Percentiles rank a stretch among this genome's conserved stretches.
These are phyloP conservation scores for Fusarium sp. DNA, from an alignment of 2,329 filamentous ascomycete genomes.

Conservation along the genomic window DNA sequence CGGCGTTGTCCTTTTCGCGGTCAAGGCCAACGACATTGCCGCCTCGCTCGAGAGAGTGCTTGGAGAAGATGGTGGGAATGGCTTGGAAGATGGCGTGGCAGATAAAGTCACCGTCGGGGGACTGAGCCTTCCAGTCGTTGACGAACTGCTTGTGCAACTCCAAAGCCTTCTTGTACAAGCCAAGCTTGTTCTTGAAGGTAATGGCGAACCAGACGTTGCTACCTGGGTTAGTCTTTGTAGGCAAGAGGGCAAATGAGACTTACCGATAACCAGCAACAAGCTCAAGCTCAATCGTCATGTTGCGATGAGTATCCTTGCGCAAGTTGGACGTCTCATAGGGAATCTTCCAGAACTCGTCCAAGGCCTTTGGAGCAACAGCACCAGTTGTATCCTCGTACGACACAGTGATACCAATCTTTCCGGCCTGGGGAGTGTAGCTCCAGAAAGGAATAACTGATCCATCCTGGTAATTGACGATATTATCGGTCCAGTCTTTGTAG, in stretches of 20 bases:
- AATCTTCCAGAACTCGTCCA: slow-evolving; percentile 11
- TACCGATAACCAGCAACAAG: slow-evolving; percentile 12
- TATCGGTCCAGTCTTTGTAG: slow-evolving; percentile 24
- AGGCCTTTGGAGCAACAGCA: not conserved
- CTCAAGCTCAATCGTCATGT: slow-evolving; percentile 17
- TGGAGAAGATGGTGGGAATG: slow-evolving; percentile 8
- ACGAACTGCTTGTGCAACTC: slow-evolving; percentile 6
- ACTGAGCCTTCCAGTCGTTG: slow-evolving; percentile 3
- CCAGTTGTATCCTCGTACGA: slow-evolving; percentile 16
- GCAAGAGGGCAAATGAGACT: rapidly evolving
- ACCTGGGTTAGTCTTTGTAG: too few species aligned
- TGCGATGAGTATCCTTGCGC: slow-evolving; percentile 10
- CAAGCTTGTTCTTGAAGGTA: slow-evolving; percentile 7
- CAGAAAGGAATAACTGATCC: slow-evolving; percentile 13
- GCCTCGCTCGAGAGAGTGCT: slow-evolving; percentile 6
- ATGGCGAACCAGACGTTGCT: slow-evolving; percentile 22
- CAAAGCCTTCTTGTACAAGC: slow-evolving; percentile 7
- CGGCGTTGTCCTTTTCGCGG: slow-evolving; percentile 2
- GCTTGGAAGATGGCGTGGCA: slow-evolving; percentile 17
- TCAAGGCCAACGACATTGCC: slow-evolving; percentile 9
- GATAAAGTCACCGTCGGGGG: slow-evolving; percentile 4
- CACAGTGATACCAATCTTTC: slow-evolving; percentile 2
- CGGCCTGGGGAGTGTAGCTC: slow-evolving; percentile 7
- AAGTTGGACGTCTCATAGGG: slow-evolving; percentile 2
- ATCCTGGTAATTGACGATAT: slow-evolving; percentile 6